Base-by-base conservation (phyloP, 805 yeast species). In the Kuraishia floccosa region DNA sequence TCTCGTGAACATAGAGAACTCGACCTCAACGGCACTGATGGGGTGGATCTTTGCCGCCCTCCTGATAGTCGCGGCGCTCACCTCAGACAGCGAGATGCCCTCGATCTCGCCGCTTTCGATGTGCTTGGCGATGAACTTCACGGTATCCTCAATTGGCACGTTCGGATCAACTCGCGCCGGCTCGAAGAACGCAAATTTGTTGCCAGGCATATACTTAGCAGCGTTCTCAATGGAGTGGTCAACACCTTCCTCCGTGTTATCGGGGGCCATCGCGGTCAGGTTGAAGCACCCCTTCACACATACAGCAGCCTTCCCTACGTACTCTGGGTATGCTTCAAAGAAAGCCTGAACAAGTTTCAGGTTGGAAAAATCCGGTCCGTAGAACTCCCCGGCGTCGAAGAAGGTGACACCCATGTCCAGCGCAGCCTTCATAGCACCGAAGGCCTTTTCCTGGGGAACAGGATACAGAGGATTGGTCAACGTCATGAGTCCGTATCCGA, bases 401-500 rank as follows among this genome's bases (percentile, higher is more conserved):
- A 78, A 65, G 7, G 52, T 54, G 52, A 70, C 58, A 38, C 74
- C 62, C 37, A 50, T 43, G 18, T 62, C 58, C 20, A 72, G 49
- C 17, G 79, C 76, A 22, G 60, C 56, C 34, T 70, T 63, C 48
- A 85, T 57, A 3, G 70, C 54, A 8, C 55, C 68, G 35, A 73
- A 59, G 3, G 81, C 74, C 32, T 62, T 58, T 13, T 66, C 72
- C 31, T 63, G 50, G 6, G 78, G 65, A 20, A 67, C 51, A 21
- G 83, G 83, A 0, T 43, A 48, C 0, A 76, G 68, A 24, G 65
- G 63, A 83, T 81, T 73, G 1, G 94, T 81, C 49, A 82, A 62
- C 34, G 78, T 70, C 95, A 86, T 83, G 38, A 84, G 64, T 27
- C 96, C 95, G 41, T 68, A 73, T 26, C 94, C 94, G 32, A 58